Evolutionary conservation across 106 monocot species (phyloP), one percentile per base, ranked within the genome.

Genomic region (Apostasia ramifera): DNA sequence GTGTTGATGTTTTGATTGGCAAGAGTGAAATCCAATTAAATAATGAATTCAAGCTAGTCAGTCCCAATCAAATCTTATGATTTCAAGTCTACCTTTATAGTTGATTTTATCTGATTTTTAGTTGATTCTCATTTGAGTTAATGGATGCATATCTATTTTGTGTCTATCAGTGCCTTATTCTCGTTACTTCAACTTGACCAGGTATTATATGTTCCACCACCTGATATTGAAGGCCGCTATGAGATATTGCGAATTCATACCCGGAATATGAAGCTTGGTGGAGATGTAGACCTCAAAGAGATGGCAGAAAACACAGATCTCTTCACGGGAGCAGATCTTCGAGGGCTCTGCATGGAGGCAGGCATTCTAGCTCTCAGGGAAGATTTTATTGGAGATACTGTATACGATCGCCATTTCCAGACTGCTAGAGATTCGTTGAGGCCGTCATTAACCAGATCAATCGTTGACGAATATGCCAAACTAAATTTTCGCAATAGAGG

Each of bases 191-290:
- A 1, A 39, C 60, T 52, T 51, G 11, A 49, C 47, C 72, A 95
- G 95, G 86, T 97, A 55, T 57, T 97, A 4, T 89, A 97, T 78
- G 95, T 86, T 2, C 92, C 95, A 4, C 95, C 95, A 48, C 95
- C 95, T 55, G 95, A 97, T 61, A 8, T 8, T 8, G 86, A 82
- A 71, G 84, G 76, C 54, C 85, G 91, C 2, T 53, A 67, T 59
- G 95, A 95, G 61, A 89, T 95, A 64, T 42, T 95, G 10, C 67
- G 46, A 2, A 81, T 95, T 13, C 86, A 95, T 48, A 92, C 95
- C 51, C 58, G 82, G 11, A 70, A 73, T 38, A 95, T 89, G 95
- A 79, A 67, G 58, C 48, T 91, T 12, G 83, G 82, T 5, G 63
- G 80, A 64, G 95, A 91, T 60, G 80, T 91, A 10, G 83, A 91